These are phyloP conservation scores for Skeletonema potamos DNA, from an alignment of 108 stramenopile genomes.

Conservation along the genomic window DNA sequence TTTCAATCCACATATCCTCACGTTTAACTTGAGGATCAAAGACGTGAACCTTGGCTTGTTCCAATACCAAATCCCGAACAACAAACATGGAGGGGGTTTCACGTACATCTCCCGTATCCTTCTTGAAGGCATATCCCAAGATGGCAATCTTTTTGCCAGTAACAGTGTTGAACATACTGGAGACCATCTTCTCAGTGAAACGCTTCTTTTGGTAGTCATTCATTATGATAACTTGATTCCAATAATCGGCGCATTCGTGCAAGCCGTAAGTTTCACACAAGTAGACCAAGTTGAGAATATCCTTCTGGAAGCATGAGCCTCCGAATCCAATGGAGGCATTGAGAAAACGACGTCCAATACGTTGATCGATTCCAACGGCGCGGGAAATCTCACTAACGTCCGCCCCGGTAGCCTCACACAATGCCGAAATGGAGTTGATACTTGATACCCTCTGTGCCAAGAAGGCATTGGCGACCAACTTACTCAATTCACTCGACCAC, in stretches of 20 bases:
- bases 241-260: slow-evolving; percentile 97
- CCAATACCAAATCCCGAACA: slow-evolving; percentile 91
- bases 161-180: slow-evolving; percentile 98
- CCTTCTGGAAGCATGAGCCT: slow-evolving; percentile 99
- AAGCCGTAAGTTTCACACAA: slow-evolving; percentile 97
- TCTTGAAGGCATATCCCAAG: slow-evolving; percentile 99
- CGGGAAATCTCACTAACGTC: slow-evolving; percentile 95
- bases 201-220: slow-evolving; percentile 99
- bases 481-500: slow-evolving; percentile 98
- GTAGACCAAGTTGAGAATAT: slow-evolving; percentile 99
- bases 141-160: slow-evolving; percentile 99
- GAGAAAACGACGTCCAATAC: slow-evolving; percentile 97
- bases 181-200: slow-evolving; percentile 95
- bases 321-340: slow-evolving; percentile 98
- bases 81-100: slow-evolving; percentile 99
- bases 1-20: slow-evolving; percentile 96
- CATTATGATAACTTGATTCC: slow-evolving; percentile 98
- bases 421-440: slow-evolving; percentile 99
- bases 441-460: slow-evolving; percentile 98
- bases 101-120: slow-evolving; percentile 99
- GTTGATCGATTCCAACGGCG: slow-evolving; percentile 96
- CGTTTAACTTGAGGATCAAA: slow-evolving; percentile 98
- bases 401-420: slow-evolving; percentile 99
- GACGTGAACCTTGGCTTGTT: slow-evolving; percentile 91
- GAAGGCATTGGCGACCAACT: slow-evolving; percentile 99